Percentiles rank a stretch among this genome's conserved stretches.
Evolutionary conservation across 1,284 basidiomycete genomes (phyloP).

Genomic region (Heterobasidion irregulare): DNA sequence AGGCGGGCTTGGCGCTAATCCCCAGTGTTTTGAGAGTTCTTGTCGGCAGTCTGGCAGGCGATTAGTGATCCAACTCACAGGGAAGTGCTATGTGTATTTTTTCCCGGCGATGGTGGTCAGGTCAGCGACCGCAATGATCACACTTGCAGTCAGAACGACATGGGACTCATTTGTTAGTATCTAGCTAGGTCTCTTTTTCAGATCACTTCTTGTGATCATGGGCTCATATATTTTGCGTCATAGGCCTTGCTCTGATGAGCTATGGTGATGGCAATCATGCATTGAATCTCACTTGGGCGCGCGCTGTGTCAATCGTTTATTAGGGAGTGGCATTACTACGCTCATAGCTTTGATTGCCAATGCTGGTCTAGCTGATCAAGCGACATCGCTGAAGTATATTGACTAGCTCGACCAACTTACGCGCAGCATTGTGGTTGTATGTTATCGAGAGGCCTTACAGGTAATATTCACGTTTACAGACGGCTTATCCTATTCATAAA

Average conservation of each 20-base stretch:
- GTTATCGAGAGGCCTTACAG: conserved; percentile 43
- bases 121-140: conserved; percentile 25
- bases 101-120: conserved; percentile 30
- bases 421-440: conserved; percentile 28
- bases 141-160: conserved; percentile 30
- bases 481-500: conserved; percentile 38
- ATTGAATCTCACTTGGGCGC: background rate
- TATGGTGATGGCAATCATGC: conserved; percentile 35
- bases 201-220: background rate
- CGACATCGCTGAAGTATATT: conserved; percentile 47
- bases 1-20: conserved; percentile 43
- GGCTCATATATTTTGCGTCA: background rate
- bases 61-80: conserved; percentile 47
- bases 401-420: conserved; percentile 32
- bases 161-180: conserved; percentile 28
- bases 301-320: background rate
- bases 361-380: conserved; percentile 50
- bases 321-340: conserved; percentile 45
- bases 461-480: conserved; percentile 38
- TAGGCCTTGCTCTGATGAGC: conserved; percentile 33
- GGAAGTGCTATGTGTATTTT: conserved; percentile 45
- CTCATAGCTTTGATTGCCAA: conserved; percentile 55
- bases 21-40: conserved; percentile 37
- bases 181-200: conserved; percentile 26
- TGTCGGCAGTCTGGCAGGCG: conserved; percentile 39